These are phyloP conservation scores for Solanum medicagineum DNA, from an alignment of 257 asterid genomes.

Conservation along the genomic window DNA sequence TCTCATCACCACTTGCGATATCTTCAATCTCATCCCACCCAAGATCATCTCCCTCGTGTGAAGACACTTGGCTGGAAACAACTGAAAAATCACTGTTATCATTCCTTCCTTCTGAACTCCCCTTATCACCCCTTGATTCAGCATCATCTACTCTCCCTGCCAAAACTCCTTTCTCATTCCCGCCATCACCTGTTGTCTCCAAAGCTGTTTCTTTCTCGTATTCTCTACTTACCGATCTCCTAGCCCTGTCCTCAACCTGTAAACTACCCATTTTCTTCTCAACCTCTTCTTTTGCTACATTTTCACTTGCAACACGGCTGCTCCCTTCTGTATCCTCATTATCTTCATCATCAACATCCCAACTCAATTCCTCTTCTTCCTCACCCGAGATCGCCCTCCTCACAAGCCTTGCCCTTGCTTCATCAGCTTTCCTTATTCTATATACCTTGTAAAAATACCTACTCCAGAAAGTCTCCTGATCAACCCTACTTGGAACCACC, in stretches of 20 bases:
- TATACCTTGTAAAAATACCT: conserved; percentile 69
- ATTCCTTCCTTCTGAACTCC: conserved; percentile 48
- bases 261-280: conserved; percentile 19
- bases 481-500: conserved; percentile 51
- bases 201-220: conserved; percentile 24
- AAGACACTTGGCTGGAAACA: conserved; percentile 52
- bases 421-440: conserved; percentile 50
- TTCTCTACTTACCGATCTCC: conserved; percentile 1
- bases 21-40: conserved; percentile 94
- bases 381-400: conserved; percentile 46
- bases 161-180: conserved; percentile 16
- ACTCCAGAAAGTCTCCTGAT: conserved; percentile 63
- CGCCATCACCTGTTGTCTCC: conserved; percentile 23
- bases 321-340: conserved; percentile 5
- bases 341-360: conserved; percentile 70
- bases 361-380: conserved; percentile 67
- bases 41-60: conserved; percentile 54
- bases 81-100: conserved; percentile 65
- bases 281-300: conserved; percentile 13
- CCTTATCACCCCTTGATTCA: conserved; percentile 27
- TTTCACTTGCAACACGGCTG: background rate
- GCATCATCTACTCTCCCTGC: conserved; percentile 20
- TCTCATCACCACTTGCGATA: conserved; percentile 49
- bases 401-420: conserved; percentile 51
- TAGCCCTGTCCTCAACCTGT: conserved; percentile 5